These are phyloP conservation scores for Ulota crispa DNA, from an alignment of 225 moss, liverwort and hornwort genomes.

Conservation along the genomic window DNA sequence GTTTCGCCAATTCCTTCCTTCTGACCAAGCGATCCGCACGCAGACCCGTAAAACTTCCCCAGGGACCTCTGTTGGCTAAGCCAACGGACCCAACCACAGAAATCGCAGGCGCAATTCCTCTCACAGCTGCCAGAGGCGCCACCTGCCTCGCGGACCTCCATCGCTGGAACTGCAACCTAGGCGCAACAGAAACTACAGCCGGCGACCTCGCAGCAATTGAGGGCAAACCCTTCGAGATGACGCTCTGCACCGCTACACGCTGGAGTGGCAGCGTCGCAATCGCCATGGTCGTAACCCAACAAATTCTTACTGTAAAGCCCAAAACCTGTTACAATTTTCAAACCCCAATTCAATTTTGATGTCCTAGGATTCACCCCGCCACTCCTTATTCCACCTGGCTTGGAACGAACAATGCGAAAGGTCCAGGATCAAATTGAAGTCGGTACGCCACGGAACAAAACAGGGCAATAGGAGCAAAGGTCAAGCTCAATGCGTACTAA, in stretches of 20 bases:
- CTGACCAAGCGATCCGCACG: conserved; percentile 29
- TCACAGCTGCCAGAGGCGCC: conserved; percentile 31
- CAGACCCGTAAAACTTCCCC: conserved; percentile 34
- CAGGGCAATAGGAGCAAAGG: background rate
- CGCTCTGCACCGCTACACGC: conserved; percentile 40
- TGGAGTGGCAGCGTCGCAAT: conserved; percentile 29
- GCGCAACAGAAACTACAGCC: conserved; percentile 29
- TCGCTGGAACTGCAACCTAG: conserved; percentile 38
- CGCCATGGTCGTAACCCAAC: conserved; percentile 22
- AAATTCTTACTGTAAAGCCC: background rate
- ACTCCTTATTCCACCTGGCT: too few species aligned
- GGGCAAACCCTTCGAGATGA: conserved; percentile 20
- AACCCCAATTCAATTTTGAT: background rate
- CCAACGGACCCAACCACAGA: conserved; percentile 34
- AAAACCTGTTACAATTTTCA: background rate
- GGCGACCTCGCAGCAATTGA: conserved; percentile 23
- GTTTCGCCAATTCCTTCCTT: conserved; percentile 32
- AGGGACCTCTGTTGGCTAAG: conserved; percentile 32
- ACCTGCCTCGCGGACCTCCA: conserved; percentile 33
- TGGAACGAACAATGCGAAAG: background rate
- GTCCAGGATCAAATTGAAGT: background rate
- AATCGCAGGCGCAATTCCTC: conserved; percentile 26
- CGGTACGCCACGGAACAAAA: too few species aligned
- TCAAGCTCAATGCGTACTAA: background rate
- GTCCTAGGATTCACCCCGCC: background rate